Percentiles rank a stretch among this genome's conserved stretches.
Evolutionary conservation across 306 rosid species (phyloP).

Genomic region (Cucumis hystrix): DNA sequence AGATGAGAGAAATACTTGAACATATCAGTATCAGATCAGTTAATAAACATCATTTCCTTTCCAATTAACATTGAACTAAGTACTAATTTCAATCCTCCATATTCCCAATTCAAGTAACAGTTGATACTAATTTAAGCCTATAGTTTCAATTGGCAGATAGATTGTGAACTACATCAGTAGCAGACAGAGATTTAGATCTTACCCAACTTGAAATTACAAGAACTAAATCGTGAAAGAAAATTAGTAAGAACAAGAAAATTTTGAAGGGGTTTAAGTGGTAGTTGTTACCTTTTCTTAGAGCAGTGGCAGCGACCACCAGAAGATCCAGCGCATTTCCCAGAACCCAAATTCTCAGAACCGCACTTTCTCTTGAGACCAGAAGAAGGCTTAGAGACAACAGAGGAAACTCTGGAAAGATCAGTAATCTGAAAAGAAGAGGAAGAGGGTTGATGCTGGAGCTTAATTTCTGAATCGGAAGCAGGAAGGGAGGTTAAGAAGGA

Average conservation of each 20-base stretch:
- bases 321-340: conserved; percentile 57
- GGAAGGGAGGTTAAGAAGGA: conserved; percentile 51
- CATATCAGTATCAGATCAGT: neutral
- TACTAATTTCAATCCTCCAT: neutral
- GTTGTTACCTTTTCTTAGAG: conserved; percentile 55
- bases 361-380: conserved; percentile 52
- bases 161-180: neutral
- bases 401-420: conserved; percentile 45
- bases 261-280: neutral
- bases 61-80: neutral
- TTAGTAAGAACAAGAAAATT: neutral
- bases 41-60: neutral
- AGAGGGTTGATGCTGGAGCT: conserved; percentile 15
- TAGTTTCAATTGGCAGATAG: too few species aligned
- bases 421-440: conserved; percentile 54
- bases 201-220: neutral
- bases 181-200: neutral
- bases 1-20: neutral
- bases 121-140: neutral
- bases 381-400: conserved; percentile 57
- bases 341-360: conserved; percentile 49
- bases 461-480: conserved; percentile 47
- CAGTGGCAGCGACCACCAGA: conserved; percentile 65
- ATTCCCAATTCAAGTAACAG: neutral
- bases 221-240: neutral